These are phyloP conservation scores for Penicillium sp. DNA, from an alignment of 2,329 filamentous ascomycete species.

Conservation along the genomic window DNA sequence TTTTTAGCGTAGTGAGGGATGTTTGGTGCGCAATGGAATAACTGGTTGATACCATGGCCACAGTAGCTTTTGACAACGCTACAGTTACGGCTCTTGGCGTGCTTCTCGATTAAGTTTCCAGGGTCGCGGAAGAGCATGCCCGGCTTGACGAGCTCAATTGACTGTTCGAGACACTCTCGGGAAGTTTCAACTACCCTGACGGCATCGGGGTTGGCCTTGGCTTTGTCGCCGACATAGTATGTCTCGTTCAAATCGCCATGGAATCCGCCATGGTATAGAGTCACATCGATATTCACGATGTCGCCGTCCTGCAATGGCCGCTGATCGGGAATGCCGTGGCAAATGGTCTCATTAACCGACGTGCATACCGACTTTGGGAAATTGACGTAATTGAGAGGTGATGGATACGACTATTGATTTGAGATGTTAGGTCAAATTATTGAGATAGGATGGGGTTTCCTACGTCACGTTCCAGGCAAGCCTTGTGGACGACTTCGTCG, in stretches of 20 bases:
- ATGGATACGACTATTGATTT: slow-evolving; percentile 73
- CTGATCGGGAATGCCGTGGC: slow-evolving; percentile 95
- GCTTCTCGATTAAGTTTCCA: slow-evolving; percentile 91
- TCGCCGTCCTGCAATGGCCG: slow-evolving; percentile 84
- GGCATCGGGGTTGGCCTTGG: slow-evolving; percentile 75
- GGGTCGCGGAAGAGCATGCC: slow-evolving; percentile 90
- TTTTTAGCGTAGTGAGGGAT: slow-evolving; percentile 98
- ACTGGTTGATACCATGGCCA: slow-evolving; percentile 87
- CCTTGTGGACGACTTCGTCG: slow-evolving; percentile 91
- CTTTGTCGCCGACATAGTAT: slow-evolving; percentile 92
- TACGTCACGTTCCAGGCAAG: slow-evolving; percentile 87
- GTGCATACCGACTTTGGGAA: slow-evolving; percentile 99
- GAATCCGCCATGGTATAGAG: slow-evolving; percentile 89
- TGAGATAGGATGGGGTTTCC: slow-evolving; percentile 31
- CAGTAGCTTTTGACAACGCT: slow-evolving; percentile 95
- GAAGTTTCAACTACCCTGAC: slow-evolving; percentile 89
- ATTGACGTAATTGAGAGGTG: slow-evolving; percentile 88
- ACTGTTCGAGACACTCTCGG: slow-evolving; percentile 81
- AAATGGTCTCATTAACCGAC: slow-evolving; percentile 94
- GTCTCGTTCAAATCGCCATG: slow-evolving; percentile 98
- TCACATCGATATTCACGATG: slow-evolving; percentile 95
- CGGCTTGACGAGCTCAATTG: slow-evolving; percentile 89
- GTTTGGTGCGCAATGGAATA: slow-evolving; percentile 92
- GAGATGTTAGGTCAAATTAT: slow-evolving; percentile 15
- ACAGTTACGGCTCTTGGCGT: slow-evolving; percentile 79